A percentile compares a stretch with the other conserved stretches of the same genome.
phyloP scores from a whole-genome alignment of 371 early-diverging fungal species.

The Lichtheimia hyalospora region DNA sequence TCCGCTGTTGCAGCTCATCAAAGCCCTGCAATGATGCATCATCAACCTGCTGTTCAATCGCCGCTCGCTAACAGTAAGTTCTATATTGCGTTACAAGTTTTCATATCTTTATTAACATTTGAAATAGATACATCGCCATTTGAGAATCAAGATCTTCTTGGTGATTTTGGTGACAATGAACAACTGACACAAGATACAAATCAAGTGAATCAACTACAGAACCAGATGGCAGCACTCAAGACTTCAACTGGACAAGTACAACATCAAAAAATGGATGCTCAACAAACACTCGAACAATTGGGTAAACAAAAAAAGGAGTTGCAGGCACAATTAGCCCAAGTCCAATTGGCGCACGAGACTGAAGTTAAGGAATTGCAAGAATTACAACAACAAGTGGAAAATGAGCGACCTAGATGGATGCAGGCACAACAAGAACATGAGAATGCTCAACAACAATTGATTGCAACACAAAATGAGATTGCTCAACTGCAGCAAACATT shows the following conservation, averaged over 20 bases:
- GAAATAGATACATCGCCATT: too few species aligned
- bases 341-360: slow-evolving; percentile 27
- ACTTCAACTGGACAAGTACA: slow-evolving; percentile 23
- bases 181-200: slow-evolving; percentile 37
- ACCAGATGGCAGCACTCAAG: slow-evolving; percentile 30
- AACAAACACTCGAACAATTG: slow-evolving; percentile 20
- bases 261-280: slow-evolving; percentile 19
- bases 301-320: slow-evolving; percentile 26
- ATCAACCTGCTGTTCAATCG: slow-evolving; percentile 6
- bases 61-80: background rate
- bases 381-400: slow-evolving; percentile 17
- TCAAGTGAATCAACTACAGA: slow-evolving; percentile 38
- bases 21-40: background rate
- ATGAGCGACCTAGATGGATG: slow-evolving; percentile 28
- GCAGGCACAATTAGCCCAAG: slow-evolving; percentile 23
- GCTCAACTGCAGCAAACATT: slow-evolving; percentile 19
- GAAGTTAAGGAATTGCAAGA: slow-evolving; percentile 15
- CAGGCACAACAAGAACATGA: slow-evolving; percentile 26
- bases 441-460: slow-evolving; percentile 24
- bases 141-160: slow-evolving; percentile 32
- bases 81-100: background rate
- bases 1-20: background rate
- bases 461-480: slow-evolving; percentile 16
- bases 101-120: too few species aligned
- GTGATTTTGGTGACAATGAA: slow-evolving; percentile 45